These are phyloP conservation scores for Chondrus crispus DNA, from an alignment of 23 red algal species.

Conservation along the genomic window DNA sequence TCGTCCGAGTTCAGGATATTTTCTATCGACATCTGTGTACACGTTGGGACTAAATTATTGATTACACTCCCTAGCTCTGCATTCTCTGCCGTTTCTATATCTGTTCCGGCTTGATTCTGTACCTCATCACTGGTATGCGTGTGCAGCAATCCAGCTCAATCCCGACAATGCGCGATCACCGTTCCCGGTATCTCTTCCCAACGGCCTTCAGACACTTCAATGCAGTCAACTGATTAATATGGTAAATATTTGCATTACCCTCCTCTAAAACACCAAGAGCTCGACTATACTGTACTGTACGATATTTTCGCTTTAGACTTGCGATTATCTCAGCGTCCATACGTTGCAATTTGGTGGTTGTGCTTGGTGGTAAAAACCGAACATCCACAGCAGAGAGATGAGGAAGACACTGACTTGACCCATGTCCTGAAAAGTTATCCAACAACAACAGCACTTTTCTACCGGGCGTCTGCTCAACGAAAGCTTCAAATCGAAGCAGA, in stretches of 20 bases:
- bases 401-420: not conserved
- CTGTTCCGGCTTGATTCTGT: no score
- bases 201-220: not conserved
- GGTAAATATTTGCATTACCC: not conserved
- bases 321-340: not conserved
- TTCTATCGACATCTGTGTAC: no score
- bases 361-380: not conserved
- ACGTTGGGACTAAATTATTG: no score
- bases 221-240: not conserved
- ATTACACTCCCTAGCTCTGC: no score
- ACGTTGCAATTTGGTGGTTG: not conserved
- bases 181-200: not conserved
- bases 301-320: not conserved
- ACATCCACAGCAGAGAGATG: not conserved
- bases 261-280: not conserved
- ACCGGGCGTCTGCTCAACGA: not conserved
- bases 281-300: not conserved
- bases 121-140: no score
- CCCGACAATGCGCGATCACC: not conserved
- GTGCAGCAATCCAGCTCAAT: no score
- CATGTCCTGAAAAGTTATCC: not conserved
- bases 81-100: no score
- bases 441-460: not conserved
- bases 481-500: not conserved
- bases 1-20: no score